A percentile compares a stretch with the other conserved stretches of the same genome.
These are phyloP conservation scores for Tranzscheliella williamsii DNA, from an alignment of 1,284 basidiomycete species.

Conservation along the genomic window DNA sequence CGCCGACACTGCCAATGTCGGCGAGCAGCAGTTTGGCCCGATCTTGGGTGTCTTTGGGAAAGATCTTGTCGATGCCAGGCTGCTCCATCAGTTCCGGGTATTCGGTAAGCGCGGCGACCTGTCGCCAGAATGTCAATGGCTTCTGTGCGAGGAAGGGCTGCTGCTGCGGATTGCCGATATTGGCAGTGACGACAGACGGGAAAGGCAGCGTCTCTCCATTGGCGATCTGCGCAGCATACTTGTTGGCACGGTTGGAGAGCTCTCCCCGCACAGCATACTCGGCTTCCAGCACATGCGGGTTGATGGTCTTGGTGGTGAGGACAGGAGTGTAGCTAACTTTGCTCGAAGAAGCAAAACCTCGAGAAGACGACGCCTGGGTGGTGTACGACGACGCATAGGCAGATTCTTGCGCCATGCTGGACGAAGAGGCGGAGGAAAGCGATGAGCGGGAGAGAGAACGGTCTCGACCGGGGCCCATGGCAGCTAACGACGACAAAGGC, in stretches of 20 bases:
- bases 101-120: conserved; percentile 89
- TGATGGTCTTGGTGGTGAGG: conserved; percentile 63
- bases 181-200: conserved; percentile 85
- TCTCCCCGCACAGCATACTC: conserved; percentile 97
- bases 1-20: conserved; percentile 93
- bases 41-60: conserved; percentile 82
- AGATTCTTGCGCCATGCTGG: conserved; percentile 13
- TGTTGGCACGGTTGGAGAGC: conserved; percentile 87
- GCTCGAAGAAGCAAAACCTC: conserved; percentile 27
- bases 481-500: too few relatives aligned
- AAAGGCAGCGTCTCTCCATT: conserved; percentile 73
- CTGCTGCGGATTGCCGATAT: conserved; percentile 98
- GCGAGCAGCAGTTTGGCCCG: conserved; percentile 77
- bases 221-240: conserved; percentile 64
- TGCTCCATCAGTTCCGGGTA: conserved; percentile 82
- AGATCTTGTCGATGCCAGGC: conserved; percentile 69
- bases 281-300: conserved; percentile 82
- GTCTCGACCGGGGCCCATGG: too few relatives aligned
- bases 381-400: conserved; percentile 28
- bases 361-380: conserved; percentile 20
- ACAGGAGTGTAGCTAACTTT: conserved; percentile 62
- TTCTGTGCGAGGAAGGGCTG: conserved; percentile 83
- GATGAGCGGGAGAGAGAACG: not conserved
- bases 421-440: conserved; percentile 17
- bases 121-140: conserved; percentile 88